Evolutionary conservation across 2,329 filamentous ascomycete genomes (phyloP).

Genomic region (Ambrosiella cleistominuta): DNA sequence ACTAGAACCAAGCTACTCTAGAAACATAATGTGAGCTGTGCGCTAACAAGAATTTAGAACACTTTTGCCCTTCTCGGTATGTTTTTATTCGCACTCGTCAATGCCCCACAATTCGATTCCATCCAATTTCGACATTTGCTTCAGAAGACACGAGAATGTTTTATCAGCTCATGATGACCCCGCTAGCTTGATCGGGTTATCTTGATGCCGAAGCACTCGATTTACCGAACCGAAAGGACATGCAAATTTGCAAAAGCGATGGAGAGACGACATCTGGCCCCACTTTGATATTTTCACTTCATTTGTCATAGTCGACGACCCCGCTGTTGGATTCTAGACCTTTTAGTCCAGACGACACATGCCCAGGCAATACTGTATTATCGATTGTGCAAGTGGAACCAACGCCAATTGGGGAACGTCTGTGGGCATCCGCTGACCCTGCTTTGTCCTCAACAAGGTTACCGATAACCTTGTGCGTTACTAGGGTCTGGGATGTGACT

Average conservation of each 20-base stretch:
- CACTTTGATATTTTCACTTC: not conserved
- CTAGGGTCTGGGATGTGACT: no score
- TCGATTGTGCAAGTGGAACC: not conserved
- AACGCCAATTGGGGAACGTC: not conserved
- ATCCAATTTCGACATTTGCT: not conserved
- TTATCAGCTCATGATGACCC: no score
- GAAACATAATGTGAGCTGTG: no score
- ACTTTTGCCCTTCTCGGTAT: constrained; percentile 96
- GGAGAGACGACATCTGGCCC: not conserved
- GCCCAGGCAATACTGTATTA: not conserved
- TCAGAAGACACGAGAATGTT: no score
- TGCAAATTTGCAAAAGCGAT: not conserved
- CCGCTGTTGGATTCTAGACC: not conserved
- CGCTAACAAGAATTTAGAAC: constrained; percentile 43
- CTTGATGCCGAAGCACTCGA: no score
- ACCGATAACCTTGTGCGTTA: no score
- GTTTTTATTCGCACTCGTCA: constrained; percentile 16
- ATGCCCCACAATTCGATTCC: not conserved
- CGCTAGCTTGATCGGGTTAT: no score
- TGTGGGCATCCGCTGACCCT: not conserved
- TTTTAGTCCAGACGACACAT: not conserved
- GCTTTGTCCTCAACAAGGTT: not conserved
- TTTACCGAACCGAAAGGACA: no score
- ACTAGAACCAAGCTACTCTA: no score
- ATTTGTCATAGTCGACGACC: not conserved